Evolutionary conservation across 2,329 filamentous ascomycete species (phyloP), one percentile per base, ranked within the genome.

Genomic region (Thyridium curvatum): DNA sequence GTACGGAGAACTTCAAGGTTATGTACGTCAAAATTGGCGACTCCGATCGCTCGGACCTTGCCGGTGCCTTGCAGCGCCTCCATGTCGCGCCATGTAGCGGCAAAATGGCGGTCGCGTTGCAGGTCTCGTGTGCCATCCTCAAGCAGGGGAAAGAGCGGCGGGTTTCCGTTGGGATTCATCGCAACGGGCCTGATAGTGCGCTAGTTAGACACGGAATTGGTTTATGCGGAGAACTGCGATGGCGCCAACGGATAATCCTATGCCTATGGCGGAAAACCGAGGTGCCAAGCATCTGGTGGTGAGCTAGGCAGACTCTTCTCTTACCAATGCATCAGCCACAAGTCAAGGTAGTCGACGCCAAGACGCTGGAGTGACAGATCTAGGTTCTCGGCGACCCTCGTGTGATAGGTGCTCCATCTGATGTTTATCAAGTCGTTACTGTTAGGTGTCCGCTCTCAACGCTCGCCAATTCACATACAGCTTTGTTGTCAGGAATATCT

Each of bases 61-160:
- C 72, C 71, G 31, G 66, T 65, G 31, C 60, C 57, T 8, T 73
- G 61, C n/a, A 80, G 58, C 41, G 65, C 66, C 58, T 82, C 79
- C 74, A 82, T 76, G 34, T 73, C 74, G 31, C 67, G 62, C 75
- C 75, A 79, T 15, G 79, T 82, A 18, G 74, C 73, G 31, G 26
- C 26, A 10, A 26, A 26, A 26, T 26, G 18, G 29, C 30, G 31
- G 31, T 38, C 31, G 28, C n/a, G 18, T 12, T 45, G 28, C 28
- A 35, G 30, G 34, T 37, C 8, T 28, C 41, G 32, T 33, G 36
- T 40, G n/a, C 26, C 32, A 16, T 35, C 32, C 13, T 15, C 12
- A 16, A 32, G 16, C 21, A 40, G 15, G 28, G 18, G 8, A 18
- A 15, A 34, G 32, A 35, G 40, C 41, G 31, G 37, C 35, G 12